Conservation (phyloP, 208 protist genomes). For the Trypanosoma rangeli region DNA sequence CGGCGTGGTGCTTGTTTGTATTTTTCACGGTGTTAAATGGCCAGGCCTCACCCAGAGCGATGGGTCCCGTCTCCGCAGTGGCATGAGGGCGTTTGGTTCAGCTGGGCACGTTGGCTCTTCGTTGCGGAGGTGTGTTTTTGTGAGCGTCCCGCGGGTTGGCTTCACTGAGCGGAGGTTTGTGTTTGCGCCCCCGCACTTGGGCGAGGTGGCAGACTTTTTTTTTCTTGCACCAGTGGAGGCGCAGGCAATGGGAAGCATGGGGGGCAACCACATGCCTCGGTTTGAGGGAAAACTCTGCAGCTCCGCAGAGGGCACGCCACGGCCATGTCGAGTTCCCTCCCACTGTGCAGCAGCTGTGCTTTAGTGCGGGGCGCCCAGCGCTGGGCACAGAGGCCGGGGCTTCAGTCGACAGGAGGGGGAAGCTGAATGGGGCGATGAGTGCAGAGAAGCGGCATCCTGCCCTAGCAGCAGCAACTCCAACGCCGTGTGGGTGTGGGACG, state of each 20-base stretch:
- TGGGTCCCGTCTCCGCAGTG: too few species aligned
- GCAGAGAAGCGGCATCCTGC: too few species aligned
- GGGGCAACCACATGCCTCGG: background rate
- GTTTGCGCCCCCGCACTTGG: background rate
- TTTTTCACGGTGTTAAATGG: background rate
- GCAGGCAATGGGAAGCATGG: background rate
- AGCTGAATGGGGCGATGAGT: too few species aligned
- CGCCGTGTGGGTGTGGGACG: too few species aligned
- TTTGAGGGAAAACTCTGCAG: background rate
- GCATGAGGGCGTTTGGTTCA: background rate
- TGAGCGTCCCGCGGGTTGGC: background rate
- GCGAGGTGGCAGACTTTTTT: background rate
- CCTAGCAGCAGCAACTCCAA: too few species aligned
- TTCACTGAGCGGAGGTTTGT: background rate
- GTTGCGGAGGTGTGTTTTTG: background rate
- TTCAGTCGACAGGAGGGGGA: background rate
- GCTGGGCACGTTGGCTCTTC: background rate
- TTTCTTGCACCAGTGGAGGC: constrained; percentile 10
- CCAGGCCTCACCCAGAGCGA: background rate
- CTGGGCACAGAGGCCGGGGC: background rate
- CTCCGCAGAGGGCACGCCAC: background rate
- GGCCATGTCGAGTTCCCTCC: background rate
- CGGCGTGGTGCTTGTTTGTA: too few species aligned
- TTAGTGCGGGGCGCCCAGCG: background rate
- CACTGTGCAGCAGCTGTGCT: background rate